These are phyloP conservation scores for Oxyria digyna DNA, from an alignment of 148 eudicot genomes.

Conservation along the genomic window DNA sequence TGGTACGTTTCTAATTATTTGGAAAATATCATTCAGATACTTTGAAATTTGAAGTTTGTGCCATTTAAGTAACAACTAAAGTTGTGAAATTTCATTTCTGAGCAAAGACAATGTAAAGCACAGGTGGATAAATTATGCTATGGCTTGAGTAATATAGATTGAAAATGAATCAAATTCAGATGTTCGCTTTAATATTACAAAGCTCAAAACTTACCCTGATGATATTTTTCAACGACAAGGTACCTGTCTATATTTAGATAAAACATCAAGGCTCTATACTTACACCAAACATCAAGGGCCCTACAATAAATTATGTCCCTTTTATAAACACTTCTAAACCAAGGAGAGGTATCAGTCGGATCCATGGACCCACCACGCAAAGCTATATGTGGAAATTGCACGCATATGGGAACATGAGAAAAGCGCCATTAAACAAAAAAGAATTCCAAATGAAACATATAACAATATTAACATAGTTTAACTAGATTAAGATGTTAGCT, in stretches of 20 bases:
- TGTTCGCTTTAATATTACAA: background rate
- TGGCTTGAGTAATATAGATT: background rate
- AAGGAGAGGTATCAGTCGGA: background rate
- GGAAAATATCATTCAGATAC: background rate
- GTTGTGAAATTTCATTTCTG: background rate
- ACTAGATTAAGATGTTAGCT: background rate
- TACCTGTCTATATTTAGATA: background rate
- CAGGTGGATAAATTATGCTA: background rate
- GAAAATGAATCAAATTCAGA: background rate
- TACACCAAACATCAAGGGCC: background rate
- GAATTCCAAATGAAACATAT: background rate
- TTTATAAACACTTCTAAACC: background rate
- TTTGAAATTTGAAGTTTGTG: background rate
- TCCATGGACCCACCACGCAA: background rate
- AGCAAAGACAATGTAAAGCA: background rate
- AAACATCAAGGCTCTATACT: background rate
- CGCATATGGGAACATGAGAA: background rate
- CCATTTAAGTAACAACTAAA: background rate
- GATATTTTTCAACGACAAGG: background rate
- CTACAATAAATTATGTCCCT: background rate
- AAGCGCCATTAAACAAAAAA: background rate
- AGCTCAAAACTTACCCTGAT: background rate
- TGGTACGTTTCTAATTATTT: background rate
- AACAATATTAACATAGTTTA: background rate
- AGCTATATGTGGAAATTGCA: background rate